Conservation (phyloP, 129 eudicot genomes). For the Chrysanthemum lavandulifolium region DNA sequence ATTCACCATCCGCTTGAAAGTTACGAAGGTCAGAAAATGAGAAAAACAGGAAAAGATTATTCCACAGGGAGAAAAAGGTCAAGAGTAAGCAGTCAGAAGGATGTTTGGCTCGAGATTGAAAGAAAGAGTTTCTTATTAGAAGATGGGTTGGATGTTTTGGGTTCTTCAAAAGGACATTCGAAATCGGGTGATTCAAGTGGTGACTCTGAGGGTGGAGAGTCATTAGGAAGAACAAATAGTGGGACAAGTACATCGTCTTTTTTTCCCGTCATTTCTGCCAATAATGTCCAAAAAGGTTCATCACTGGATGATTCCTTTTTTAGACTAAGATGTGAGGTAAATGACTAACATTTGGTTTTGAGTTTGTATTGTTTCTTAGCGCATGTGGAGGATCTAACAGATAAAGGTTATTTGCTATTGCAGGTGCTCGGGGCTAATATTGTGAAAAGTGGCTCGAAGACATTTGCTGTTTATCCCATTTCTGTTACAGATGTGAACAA, state of each 20-base stretch:
- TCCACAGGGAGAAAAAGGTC: slow-evolving; percentile 62
- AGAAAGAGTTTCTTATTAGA: slow-evolving; percentile 67
- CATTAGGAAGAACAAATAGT: slow-evolving; percentile 56
- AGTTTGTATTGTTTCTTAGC: neutral
- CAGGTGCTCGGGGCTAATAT: slow-evolving; percentile 95
- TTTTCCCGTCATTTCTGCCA: slow-evolving; percentile 34
- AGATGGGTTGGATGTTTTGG: slow-evolving; percentile 62
- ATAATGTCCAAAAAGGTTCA: slow-evolving; percentile 45
- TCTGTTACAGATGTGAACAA: slow-evolving; percentile 81
- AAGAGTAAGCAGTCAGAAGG: slow-evolving; percentile 47
- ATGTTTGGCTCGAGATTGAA: slow-evolving; percentile 81
- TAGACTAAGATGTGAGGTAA: slow-evolving; percentile 93
- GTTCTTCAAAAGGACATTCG: slow-evolving; percentile 39
- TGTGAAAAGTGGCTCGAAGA: slow-evolving; percentile 85
- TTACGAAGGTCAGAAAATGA: slow-evolving; percentile 45
- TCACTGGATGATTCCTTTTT: slow-evolving; percentile 67
- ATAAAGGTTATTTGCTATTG: slow-evolving; percentile 19
- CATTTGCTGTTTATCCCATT: slow-evolving; percentile 87
- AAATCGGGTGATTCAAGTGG: slow-evolving; percentile 79
- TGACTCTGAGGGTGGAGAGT: slow-evolving; percentile 66
- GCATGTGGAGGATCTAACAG: neutral
- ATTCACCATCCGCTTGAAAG: slow-evolving; percentile 98
- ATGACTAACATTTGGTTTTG: neutral
- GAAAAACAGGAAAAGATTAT: slow-evolving; percentile 51
- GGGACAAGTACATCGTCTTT: slow-evolving; percentile 68